Percentiles rank a stretch among this genome's conserved stretches.
Conservation (phyloP, 2,329 filamentous ascomycete genomes). For the Alternaria hordeiaustralica region DNA sequence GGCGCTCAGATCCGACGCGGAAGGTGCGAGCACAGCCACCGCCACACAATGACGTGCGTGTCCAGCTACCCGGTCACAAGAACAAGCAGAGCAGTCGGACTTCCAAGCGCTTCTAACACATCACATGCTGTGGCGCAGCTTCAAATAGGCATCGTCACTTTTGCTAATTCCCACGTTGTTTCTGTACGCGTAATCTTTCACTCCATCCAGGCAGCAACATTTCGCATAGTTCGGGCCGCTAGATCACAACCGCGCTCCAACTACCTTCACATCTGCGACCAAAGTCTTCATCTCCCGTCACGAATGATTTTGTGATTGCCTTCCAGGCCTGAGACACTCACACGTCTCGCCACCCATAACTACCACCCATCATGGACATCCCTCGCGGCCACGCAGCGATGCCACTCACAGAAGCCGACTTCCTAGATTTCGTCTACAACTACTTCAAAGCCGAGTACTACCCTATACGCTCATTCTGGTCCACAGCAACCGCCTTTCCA, state of each 20-base stretch:
- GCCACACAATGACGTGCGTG: conserved; percentile 19
- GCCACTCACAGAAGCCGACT: conserved; percentile 43
- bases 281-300: neutral
- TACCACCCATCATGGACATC: conserved; percentile 36
- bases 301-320: neutral
- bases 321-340: neutral
- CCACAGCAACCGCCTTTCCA: conserved; percentile 43
- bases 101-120: conserved; percentile 2
- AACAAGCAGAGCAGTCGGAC: neutral
- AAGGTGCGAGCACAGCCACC: conserved; percentile 11
- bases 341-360: conserved; percentile 13
- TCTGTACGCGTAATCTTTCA: conserved; percentile 26
- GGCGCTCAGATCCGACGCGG: neutral
- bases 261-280: neutral
- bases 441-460: conserved; percentile 50
- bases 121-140: conserved; percentile 40
- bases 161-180: neutral
- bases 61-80: conserved; percentile 3
- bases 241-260: neutral
- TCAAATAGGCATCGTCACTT: conserved; percentile 27
- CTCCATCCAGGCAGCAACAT: conserved; percentile 41
- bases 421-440: conserved; percentile 46
- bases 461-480: conserved; percentile 46
- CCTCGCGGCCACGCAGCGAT: conserved; percentile 37
- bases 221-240: conserved; percentile 13